Conservation (phyloP, 371 early-diverging fungal genomes). For the Funneliformis caledonium region DNA sequence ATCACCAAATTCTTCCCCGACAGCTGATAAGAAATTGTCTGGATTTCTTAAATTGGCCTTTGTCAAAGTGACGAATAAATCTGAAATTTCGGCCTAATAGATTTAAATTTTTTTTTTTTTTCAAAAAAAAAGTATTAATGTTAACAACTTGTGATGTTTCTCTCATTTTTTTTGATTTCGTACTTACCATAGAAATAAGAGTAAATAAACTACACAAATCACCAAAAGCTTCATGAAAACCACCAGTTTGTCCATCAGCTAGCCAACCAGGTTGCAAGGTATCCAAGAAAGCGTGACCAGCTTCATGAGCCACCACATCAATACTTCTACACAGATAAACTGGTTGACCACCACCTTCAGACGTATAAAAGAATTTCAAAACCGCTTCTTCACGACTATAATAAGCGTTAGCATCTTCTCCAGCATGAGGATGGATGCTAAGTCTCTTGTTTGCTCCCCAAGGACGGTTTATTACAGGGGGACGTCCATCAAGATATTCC, state of each 20-base stretch:
- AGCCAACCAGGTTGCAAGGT: not conserved
- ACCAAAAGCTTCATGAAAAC: constrained; percentile 24
- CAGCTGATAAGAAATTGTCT: constrained; percentile 14
- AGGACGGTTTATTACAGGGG: not conserved
- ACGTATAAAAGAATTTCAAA: not conserved
- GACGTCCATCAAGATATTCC: constrained; percentile 24
- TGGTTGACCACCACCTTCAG: not conserved
- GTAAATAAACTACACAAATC: constrained; percentile 11
- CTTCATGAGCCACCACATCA: constrained; percentile 14
- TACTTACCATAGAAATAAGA: constrained; percentile 19
- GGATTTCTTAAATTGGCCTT: not conserved
- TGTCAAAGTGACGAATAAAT: not conserved
- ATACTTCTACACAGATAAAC: constrained; percentile 8
- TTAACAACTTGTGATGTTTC: not conserved
- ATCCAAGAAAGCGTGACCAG: constrained; percentile 14
- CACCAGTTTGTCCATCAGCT: constrained; percentile 17
- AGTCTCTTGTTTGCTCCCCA: not conserved
- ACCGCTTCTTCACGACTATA: constrained; percentile 1
- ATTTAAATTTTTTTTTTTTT: not conserved
- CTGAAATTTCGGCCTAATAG: not conserved
- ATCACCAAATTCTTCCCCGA: constrained; percentile 31
- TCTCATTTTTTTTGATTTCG: not conserved
- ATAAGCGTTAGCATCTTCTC: constrained; percentile 6
- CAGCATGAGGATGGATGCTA: constrained; percentile 2
- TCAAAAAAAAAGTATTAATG: not conserved